Conservation (phyloP, 805 yeast genomes). For the Yamadazyma scolyti region DNA sequence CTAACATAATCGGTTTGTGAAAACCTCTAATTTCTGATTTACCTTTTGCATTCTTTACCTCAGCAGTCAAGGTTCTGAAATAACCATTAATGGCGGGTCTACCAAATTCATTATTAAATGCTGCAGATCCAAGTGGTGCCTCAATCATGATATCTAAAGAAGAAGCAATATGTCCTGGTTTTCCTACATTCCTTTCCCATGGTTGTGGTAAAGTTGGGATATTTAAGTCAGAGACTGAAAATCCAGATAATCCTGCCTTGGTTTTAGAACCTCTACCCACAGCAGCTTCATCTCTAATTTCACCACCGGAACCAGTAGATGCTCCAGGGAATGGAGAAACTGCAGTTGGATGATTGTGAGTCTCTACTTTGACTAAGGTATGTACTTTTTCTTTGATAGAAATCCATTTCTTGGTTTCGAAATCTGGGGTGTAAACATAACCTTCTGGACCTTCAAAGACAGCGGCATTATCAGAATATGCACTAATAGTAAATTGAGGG, state of each 20-base stretch:
- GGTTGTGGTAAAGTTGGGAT: conserved; percentile 88
- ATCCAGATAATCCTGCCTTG: conserved; percentile 94
- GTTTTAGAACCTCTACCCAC: conserved; percentile 98
- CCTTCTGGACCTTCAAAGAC: conserved; percentile 84
- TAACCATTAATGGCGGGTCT: conserved; percentile 97
- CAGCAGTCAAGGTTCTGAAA: conserved; percentile 90
- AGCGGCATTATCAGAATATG: conserved; percentile 97
- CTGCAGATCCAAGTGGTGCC: conserved; percentile 97
- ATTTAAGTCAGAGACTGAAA: conserved; percentile 82
- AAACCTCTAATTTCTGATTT: conserved; percentile 83
- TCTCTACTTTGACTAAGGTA: conserved; percentile 92
- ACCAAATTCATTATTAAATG: conserved; percentile 98
- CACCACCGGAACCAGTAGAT: conserved; percentile 99
- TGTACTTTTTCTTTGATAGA: conserved; percentile 76
- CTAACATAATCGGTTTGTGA: conserved; percentile 99
- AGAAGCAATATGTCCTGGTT: conserved; percentile 90
- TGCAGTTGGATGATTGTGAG: conserved; percentile 99
- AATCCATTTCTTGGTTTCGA: conserved; percentile 66
- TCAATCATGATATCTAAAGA: conserved; percentile 92
- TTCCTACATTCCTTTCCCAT: conserved; percentile 91
- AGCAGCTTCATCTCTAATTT: conserved; percentile 99
- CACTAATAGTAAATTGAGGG: conserved; percentile 83
- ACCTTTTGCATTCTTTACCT: conserved; percentile 59
- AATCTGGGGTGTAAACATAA: conserved; percentile 75
- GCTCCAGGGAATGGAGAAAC: conserved; percentile 99